Conservation (phyloP, 2,329 filamentous ascomycete genomes). For the Cladophialophora chaetospira region DNA sequence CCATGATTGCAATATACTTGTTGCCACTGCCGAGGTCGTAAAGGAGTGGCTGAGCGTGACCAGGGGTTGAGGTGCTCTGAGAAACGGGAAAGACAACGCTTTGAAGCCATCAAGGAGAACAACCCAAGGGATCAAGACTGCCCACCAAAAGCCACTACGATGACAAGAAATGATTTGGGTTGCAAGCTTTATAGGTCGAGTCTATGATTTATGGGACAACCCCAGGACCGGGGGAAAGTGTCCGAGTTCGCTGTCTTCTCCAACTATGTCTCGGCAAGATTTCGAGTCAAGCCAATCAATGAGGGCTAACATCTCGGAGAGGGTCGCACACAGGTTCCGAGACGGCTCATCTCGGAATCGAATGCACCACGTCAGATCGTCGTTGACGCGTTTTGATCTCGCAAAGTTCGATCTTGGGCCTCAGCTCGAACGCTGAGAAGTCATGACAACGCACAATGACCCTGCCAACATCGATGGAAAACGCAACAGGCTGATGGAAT, state of each 20-base stretch:
- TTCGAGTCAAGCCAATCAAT: constrained; percentile 1
- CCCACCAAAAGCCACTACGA: too few species aligned
- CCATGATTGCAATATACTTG: neutral
- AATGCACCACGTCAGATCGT: neutral
- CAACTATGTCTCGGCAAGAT: neutral
- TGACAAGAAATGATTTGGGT: too few species aligned
- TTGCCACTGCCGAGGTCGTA: constrained; percentile 22
- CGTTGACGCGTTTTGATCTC: too few species aligned
- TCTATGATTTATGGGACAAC: neutral
- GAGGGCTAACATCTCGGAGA: constrained; percentile 18
- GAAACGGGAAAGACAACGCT: constrained; percentile 1
- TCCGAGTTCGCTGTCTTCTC: constrained; percentile 28
- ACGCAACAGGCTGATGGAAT: too few species aligned
- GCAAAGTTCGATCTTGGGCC: too few species aligned
- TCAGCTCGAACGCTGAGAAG: too few species aligned
- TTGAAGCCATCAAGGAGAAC: constrained; percentile 23
- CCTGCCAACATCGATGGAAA: too few species aligned
- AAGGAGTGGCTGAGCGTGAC: neutral
- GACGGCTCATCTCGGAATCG: constrained; percentile 21
- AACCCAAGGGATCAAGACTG: too few species aligned
- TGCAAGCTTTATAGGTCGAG: neutral
- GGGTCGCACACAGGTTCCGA: constrained; percentile 8
- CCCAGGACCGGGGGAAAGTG: constrained; percentile 5
- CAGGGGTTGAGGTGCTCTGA: neutral
- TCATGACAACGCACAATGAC: too few species aligned